Base-by-base conservation (phyloP, 2,329 filamentous ascomycete genomes). In the Mariannaea elegans region DNA sequence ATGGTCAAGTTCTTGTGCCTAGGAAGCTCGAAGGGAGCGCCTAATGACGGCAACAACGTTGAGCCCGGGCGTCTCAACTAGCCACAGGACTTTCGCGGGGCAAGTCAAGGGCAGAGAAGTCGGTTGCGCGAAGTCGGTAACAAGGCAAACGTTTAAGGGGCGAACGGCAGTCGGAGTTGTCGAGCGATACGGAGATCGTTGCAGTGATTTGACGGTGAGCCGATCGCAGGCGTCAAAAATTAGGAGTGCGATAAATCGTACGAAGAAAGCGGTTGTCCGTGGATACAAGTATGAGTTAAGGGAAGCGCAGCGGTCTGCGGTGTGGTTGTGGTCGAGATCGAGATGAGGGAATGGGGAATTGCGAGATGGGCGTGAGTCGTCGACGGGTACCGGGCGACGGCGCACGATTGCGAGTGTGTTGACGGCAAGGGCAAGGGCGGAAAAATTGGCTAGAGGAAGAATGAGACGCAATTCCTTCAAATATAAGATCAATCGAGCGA, bases 1-100 rank as follows among this genome's bases (percentile, higher is more conserved):
- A 54, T 21, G 58, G 36, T 56, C 44, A 64, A 65, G 62, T 57
- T 58, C 52, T 53, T 56, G 56, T 60, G 62, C 65, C 69, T 49
- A 41, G 55, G 56, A 49, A 58, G 51, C 56, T 59, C 59, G 49
- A 29, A 57, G 45, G 59, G 32, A 36, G 59, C 34, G 55, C 49
- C 50, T 55, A 56, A 41, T 58, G 39, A 44, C 61, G 55, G 54
- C 61, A 61, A 49, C 39, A 52, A 50, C 41, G 47, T 59, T 50
- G 59, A 62, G 49, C 59, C 36, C 34, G 52, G 53, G 48, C 56
- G 56, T 63, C 48, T 59, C 64, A 64, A 56, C 56, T 54, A 50
- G 52, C 61, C 53, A 61, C 51, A 19, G 31, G 31, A 39, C 31
- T 31, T 51, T 36, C 42, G 47, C 56, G 39, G 41, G 34, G 57